phyloP scores from a whole-genome alignment of 1,139 yeast genomes.

The Yamadazyma jaroonii region DNA sequence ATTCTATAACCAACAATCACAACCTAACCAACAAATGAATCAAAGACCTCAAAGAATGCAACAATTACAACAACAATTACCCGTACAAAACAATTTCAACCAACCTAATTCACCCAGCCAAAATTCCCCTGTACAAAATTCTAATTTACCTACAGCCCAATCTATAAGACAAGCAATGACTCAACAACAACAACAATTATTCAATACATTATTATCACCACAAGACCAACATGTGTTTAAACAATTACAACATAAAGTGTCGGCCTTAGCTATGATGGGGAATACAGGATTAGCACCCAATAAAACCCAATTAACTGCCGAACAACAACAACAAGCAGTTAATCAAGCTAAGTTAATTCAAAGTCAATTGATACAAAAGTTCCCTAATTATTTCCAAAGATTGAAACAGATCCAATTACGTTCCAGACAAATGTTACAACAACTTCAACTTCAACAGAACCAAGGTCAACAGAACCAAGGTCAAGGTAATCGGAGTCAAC shows the following conservation, averaged over 20 bases:
- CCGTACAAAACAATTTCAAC: conserved; percentile 19
- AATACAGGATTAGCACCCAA: conserved; percentile 46
- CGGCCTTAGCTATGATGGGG: conserved; percentile 44
- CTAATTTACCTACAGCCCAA: conserved; percentile 5
- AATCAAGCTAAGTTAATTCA: conserved; percentile 45
- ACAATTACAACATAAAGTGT: conserved; percentile 41
- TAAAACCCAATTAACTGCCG: conserved; percentile 40
- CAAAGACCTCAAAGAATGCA: conserved; percentile 13
- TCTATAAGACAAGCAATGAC: conserved; percentile 24
- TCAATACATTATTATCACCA: conserved; percentile 40
- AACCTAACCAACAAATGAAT: conserved; percentile 4
- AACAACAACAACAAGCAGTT: conserved; percentile 46
- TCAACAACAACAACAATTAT: conserved; percentile 47
- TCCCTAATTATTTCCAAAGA: conserved; percentile 44
- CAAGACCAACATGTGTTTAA: conserved; percentile 46
- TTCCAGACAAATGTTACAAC: conserved; percentile 23
- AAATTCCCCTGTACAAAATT: conserved; percentile 7
- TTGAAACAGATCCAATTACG: conserved; percentile 40
- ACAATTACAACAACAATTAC: conserved; percentile 24
- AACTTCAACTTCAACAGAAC: conserved; percentile 15
- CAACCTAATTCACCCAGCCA: conserved; percentile 9
- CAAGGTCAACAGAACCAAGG: conserved; percentile 5
- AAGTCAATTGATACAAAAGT: conserved; percentile 42
- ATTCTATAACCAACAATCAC: conserved; percentile 1
- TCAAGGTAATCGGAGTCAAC: neutral